phyloP scores from a whole-genome alignment of 1,284 basidiomycete species.

The Retiboletus fuscus region DNA sequence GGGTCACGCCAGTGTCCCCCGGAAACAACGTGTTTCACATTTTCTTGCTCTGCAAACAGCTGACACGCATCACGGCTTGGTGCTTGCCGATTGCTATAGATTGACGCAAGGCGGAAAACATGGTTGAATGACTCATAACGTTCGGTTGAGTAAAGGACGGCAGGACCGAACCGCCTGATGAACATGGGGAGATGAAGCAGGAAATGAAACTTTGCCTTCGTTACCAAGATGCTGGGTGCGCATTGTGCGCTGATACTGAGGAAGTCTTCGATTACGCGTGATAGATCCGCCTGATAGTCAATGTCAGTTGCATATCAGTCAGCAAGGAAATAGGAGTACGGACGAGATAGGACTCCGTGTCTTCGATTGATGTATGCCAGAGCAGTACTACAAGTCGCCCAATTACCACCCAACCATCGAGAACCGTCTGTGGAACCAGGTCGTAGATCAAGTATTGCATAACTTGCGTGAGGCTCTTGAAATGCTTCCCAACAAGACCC shows the following conservation, averaged over 20 bases:
- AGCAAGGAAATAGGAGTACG: not conserved
- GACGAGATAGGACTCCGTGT: constrained; percentile 32
- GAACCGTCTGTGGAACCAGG: constrained; percentile 37
- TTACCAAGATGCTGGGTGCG: constrained; percentile 30
- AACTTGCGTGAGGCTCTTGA: too few species aligned
- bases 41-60: not conserved
- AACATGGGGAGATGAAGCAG: constrained; percentile 30
- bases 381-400: constrained; percentile 29
- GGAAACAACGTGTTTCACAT: not conserved
- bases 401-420: constrained; percentile 25
- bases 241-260: constrained; percentile 29
- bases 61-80: constrained; percentile 33
- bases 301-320: not conserved
- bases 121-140: constrained; percentile 32
- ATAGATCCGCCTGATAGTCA: not conserved
- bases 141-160: constrained; percentile 32
- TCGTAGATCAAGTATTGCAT: constrained; percentile 43
- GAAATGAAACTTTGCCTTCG: constrained; percentile 34
- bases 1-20: too few species aligned
- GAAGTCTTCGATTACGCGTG: constrained; percentile 34
- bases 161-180: constrained; percentile 26
- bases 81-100: constrained; percentile 31
- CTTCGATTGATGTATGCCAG: constrained; percentile 46
- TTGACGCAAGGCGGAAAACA: constrained; percentile 21
- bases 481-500: too few species aligned